phyloP scores from a whole-genome alignment of 179 eudicot genomes.

The Kewa caespitosa region DNA sequence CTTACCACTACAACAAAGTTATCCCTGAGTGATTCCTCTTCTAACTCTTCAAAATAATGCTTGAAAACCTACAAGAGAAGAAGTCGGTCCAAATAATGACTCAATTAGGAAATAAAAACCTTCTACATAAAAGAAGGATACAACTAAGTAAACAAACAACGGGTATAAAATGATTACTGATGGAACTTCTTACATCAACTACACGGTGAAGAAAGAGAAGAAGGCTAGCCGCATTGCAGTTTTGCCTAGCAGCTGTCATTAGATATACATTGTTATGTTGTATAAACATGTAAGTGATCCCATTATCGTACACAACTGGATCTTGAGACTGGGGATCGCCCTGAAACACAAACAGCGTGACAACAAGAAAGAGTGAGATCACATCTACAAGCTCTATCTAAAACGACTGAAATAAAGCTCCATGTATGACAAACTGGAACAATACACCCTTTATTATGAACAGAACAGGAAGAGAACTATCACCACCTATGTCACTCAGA shows the following conservation, averaged over 20 bases:
- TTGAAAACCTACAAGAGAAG: slow-evolving; percentile 66
- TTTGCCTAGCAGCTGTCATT: slow-evolving; percentile 80
- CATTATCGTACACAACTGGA: slow-evolving; percentile 81
- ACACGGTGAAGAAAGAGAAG: slow-evolving; percentile 84
- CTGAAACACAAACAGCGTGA: slow-evolving; percentile 31
- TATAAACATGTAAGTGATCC: slow-evolving; percentile 79
- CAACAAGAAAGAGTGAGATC: slow-evolving; percentile 3
- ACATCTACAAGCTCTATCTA: neutral
- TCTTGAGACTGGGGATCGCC: slow-evolving; percentile 81
- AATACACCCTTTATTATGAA: neutral
- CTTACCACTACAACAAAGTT: slow-evolving; percentile 94
- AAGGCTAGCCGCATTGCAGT: slow-evolving; percentile 90
- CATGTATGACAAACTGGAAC: slow-evolving; percentile 1
- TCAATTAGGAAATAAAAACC: neutral
- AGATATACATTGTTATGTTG: slow-evolving; percentile 89
- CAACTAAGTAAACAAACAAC: slow-evolving; percentile 5
- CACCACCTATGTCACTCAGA: neutral
- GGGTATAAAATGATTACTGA: slow-evolving; percentile 22
- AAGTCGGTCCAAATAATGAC: slow-evolving; percentile 1
- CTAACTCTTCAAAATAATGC: slow-evolving; percentile 90
- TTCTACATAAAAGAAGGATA: neutral
- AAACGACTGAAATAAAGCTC: neutral
- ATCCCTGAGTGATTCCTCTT: slow-evolving; percentile 93
- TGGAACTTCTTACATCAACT: slow-evolving; percentile 76
- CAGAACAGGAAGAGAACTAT: neutral